Conservation (phyloP, 257 asterid species). For the Petunia secreta region DNA sequence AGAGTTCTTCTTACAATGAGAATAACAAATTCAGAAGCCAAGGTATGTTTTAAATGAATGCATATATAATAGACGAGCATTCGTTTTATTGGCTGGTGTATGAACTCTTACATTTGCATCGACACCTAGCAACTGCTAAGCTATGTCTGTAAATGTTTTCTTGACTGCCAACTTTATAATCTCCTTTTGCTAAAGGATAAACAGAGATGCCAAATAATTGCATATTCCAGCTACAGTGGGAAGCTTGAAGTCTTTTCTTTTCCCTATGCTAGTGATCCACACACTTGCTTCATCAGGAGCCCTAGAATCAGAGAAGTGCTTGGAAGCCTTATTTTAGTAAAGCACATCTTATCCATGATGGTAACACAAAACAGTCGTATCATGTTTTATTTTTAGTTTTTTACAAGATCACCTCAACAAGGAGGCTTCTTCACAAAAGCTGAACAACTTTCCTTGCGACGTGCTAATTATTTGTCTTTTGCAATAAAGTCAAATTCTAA, state of each 20-base stretch:
- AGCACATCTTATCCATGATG: slow-evolving; percentile 11
- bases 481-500: too few relatives aligned
- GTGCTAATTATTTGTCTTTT: too few relatives aligned
- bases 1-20: slow-evolving; percentile 96
- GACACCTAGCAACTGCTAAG: neutral
- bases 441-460: neutral
- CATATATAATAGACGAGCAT: neutral
- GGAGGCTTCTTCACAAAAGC: neutral
- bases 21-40: slow-evolving; percentile 85
- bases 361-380: neutral
- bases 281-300: slow-evolving; percentile 14
- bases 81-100: neutral
- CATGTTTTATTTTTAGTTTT: neutral
- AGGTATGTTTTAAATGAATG: slow-evolving; percentile 47
- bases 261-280: neutral
- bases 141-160: neutral
- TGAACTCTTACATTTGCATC: slow-evolving; percentile 15
- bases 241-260: neutral
- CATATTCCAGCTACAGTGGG: slow-evolving; percentile 4
- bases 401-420: neutral
- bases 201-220: neutral
- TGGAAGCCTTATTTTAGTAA: neutral
- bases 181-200: neutral
- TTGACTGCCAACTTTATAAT: neutral
- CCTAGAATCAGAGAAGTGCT: slow-evolving; percentile 16